Evolutionary conservation across 73 alveolate species (phyloP).

Genomic region (Tetrahymena borealis): DNA sequence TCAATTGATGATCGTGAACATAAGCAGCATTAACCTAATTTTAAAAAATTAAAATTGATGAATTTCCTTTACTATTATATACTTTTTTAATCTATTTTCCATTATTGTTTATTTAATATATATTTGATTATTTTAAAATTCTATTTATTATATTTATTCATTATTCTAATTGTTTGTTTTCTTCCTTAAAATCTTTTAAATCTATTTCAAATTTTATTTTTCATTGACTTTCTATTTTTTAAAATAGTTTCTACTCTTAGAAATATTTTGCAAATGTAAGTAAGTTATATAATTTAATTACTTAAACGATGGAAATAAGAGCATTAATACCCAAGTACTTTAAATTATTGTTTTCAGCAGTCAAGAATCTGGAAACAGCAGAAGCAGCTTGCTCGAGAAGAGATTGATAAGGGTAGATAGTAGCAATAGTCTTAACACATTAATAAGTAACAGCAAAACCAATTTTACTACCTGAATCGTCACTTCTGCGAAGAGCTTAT

Average conservation of each 20-base stretch:
- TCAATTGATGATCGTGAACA: conserved; percentile 86
- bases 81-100: background rate
- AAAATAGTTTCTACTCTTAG: no score
- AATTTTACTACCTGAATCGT: conserved; percentile 89
- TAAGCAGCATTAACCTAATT: conserved; percentile 10
- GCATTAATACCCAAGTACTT: conserved; percentile 95
- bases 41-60: background rate
- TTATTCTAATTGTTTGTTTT: no score
- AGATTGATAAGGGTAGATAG: conserved; percentile 74
- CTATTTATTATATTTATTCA: no score
- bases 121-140: no score
- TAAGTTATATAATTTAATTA: background rate
- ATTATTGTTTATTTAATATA: background rate
- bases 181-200: no score
- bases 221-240: no score
- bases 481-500: conserved; percentile 89
- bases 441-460: conserved; percentile 96
- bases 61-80: background rate
- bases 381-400: conserved; percentile 87
- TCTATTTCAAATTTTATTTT: no score
- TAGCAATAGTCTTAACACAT: conserved; percentile 88
- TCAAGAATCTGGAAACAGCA: conserved; percentile 82
- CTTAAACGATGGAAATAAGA: conserved; percentile 74
- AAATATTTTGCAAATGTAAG: no score
- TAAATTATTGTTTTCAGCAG: conserved; percentile 82